Conservation (phyloP, 23 red algal species). For the Gracilaria gracilis region DNA sequence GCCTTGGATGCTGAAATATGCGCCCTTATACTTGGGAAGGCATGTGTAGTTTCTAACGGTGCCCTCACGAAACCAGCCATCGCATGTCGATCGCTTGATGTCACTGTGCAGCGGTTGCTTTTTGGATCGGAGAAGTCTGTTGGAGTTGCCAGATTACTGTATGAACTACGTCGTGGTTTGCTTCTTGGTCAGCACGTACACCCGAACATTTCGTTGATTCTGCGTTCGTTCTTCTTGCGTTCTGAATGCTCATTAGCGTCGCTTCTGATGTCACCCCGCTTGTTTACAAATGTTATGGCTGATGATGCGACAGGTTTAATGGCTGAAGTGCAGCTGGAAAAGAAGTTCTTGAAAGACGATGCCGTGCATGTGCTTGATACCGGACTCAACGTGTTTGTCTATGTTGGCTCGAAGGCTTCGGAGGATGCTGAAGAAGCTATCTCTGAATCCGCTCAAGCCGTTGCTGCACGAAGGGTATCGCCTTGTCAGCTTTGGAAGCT, state of each 20-base stretch:
- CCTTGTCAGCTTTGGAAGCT: conserved; percentile 75
- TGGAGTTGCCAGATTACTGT: conserved; percentile 52
- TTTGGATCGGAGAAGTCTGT: conserved; percentile 41
- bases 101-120: conserved; percentile 53
- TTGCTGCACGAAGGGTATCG: conserved; percentile 42
- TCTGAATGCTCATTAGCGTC: conserved; percentile 46
- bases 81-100: conserved; percentile 41
- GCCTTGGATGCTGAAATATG: conserved; percentile 54
- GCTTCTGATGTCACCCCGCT: conserved; percentile 59
- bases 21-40: conserved; percentile 69
- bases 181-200: conserved; percentile 51
- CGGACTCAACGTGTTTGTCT: conserved; percentile 72
- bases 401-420: conserved; percentile 44
- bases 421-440: conserved; percentile 42
- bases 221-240: conserved; percentile 57
- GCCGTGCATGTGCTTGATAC: conserved; percentile 68
- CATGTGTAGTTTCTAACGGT: conserved; percentile 50
- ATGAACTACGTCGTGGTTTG: conserved; percentile 55
- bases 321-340: conserved; percentile 59
- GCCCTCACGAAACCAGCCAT: conserved; percentile 48
- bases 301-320: conserved; percentile 56
- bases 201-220: conserved; percentile 32
- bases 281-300: conserved; percentile 57
- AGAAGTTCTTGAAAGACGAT: conserved; percentile 32
- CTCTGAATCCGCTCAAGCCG: conserved; percentile 51